Conservation (phyloP, 805 yeast species). For the Trichomonascus vanleenenianus region DNA sequence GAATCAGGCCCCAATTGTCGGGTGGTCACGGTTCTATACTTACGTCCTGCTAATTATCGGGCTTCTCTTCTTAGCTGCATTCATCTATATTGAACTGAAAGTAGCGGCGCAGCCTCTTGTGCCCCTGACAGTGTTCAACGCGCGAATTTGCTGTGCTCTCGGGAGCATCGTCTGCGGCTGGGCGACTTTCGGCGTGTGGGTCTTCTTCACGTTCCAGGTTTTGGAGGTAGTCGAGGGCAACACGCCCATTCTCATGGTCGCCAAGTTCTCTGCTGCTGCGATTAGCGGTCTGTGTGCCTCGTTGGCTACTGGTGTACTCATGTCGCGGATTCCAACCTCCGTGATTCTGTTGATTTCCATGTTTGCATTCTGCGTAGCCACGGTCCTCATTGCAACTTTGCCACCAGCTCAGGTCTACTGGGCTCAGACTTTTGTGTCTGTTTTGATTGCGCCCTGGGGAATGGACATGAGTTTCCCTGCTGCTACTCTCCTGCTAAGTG, state of each 20-base stretch:
- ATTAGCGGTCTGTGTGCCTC: conserved; percentile 53
- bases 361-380: conserved; percentile 48
- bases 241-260: conserved; percentile 39
- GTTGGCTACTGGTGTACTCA: conserved; percentile 40
- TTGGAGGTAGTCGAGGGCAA: conserved; percentile 43
- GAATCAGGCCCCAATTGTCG: conserved; percentile 69
- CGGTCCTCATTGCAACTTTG: conserved; percentile 43
- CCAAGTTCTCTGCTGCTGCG: conserved; percentile 39
- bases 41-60: conserved; percentile 51
- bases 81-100: conserved; percentile 42
- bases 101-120: conserved; percentile 43
- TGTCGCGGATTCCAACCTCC: conserved; percentile 42
- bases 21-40: conserved; percentile 57
- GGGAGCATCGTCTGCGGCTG: conserved; percentile 54
- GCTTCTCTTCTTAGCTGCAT: conserved; percentile 34
- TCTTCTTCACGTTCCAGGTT: conserved; percentile 53
- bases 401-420: conserved; percentile 57
- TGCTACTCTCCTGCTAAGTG: conserved; percentile 54
- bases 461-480: conserved; percentile 79
- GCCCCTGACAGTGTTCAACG: conserved; percentile 42
- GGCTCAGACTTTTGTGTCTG: conserved; percentile 47
- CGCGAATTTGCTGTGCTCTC: conserved; percentile 42
- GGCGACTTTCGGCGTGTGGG: conserved; percentile 72
- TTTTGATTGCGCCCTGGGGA: conserved; percentile 55
- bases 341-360: conserved; percentile 44